These are phyloP conservation scores for Plasmodium reichenowi DNA, from an alignment of 169 alveolate genomes.

Conservation along the genomic window DNA sequence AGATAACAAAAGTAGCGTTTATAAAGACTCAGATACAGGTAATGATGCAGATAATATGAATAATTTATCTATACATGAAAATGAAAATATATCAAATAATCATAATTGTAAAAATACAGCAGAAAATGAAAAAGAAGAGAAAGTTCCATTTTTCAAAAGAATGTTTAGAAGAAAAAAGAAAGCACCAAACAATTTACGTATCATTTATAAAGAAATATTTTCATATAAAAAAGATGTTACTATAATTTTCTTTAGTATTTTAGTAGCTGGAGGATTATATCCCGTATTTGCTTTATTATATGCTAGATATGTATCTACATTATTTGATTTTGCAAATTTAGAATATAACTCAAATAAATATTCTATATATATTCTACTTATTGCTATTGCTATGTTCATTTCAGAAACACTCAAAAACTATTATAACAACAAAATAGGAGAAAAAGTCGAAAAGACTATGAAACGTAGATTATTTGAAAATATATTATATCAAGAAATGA, in stretches of 20 bases:
- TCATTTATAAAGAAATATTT: conserved; percentile 67
- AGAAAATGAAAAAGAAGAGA: neutral
- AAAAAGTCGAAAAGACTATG: conserved; percentile 51
- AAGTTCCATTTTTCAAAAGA: conserved; percentile 24
- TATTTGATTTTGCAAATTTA: conserved; percentile 45
- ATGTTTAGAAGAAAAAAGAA: conserved; percentile 43
- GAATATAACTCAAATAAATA: conserved; percentile 38
- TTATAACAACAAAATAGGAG: conserved; percentile 66
- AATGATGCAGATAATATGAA: conserved; percentile 4
- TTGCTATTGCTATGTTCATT: conserved; percentile 60
- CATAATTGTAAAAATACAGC: neutral
- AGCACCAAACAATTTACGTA: conserved; percentile 22
- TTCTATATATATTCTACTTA: conserved; percentile 40
- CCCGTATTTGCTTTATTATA: conserved; percentile 61
- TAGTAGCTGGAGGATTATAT: conserved; percentile 74
- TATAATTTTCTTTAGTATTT: conserved; percentile 28
- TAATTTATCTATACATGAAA: neutral
- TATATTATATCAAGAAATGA: conserved; percentile 74
- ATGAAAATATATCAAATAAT: neutral
- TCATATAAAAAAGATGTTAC: conserved; percentile 33
- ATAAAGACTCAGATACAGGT: conserved; percentile 30
- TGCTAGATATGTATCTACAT: conserved; percentile 46
- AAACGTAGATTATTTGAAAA: conserved; percentile 52
- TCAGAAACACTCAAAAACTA: conserved; percentile 66
- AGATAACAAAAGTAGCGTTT: conserved; percentile 50